Conservation (phyloP, 2,329 filamentous ascomycete genomes). For the Pseudocercospora crystallina region DNA sequence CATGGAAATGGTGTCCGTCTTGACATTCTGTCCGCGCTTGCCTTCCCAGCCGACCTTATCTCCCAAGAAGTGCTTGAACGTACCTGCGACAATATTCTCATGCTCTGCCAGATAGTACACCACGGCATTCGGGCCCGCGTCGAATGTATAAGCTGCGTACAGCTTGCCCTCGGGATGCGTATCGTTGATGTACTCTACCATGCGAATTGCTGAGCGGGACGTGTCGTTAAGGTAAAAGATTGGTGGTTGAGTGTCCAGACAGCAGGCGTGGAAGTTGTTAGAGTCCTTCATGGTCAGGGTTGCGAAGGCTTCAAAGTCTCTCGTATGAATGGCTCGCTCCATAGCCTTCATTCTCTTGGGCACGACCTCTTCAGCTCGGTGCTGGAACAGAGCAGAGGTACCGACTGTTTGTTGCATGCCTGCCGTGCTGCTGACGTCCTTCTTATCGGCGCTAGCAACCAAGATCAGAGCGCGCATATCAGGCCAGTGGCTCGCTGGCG, state of each 20-base stretch:
- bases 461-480: constrained; percentile 90
- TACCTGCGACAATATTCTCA: constrained; percentile 69
- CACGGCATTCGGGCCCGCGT: constrained; percentile 94
- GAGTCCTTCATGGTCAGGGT: constrained; percentile 94
- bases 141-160: constrained; percentile 93
- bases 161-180: constrained; percentile 65
- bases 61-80: constrained; percentile 68
- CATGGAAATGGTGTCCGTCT: constrained; percentile 47
- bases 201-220: constrained; percentile 78
- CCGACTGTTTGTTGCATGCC: constrained; percentile 97
- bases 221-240: constrained; percentile 99
- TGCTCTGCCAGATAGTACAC: constrained; percentile 90
- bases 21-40: constrained; percentile 53
- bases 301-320: constrained; percentile 84
- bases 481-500: constrained; percentile 88
- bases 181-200: constrained; percentile 85
- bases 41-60: constrained; percentile 70
- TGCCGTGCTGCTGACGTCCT: constrained; percentile 86
- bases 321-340: constrained; percentile 73
- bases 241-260: constrained; percentile 90
- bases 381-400: constrained; percentile 82
- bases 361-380: constrained; percentile 73
- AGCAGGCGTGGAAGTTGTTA: constrained; percentile 95
- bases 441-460: constrained; percentile 90
- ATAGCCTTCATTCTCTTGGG: constrained; percentile 80